phyloP scores from a whole-genome alignment of 768 basidiomycete species.

The Leccinum incarnatum region DNA sequence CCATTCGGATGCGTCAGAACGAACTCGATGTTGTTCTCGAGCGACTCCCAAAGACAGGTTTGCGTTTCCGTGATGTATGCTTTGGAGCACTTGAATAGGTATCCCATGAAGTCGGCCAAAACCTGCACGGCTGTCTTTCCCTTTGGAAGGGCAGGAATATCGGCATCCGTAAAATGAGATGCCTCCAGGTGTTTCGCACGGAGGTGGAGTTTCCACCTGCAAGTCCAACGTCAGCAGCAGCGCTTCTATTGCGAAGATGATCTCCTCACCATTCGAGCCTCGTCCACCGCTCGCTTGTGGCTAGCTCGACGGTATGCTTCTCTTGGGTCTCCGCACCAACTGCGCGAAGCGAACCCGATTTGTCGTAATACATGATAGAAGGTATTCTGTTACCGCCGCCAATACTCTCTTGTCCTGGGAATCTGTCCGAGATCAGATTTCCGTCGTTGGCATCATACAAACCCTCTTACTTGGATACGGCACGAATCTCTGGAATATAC shows the following conservation, averaged over 20 bases:
- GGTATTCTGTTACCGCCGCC: constrained; percentile 43
- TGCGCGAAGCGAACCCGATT: constrained; percentile 35
- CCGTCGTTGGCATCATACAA: not conserved
- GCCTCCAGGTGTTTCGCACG: constrained; percentile 27
- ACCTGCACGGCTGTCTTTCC: constrained; percentile 12
- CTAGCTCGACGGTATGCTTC: constrained; percentile 32
- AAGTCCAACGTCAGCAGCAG: not conserved
- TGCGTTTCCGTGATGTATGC: constrained; percentile 46
- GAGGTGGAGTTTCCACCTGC: constrained; percentile 37
- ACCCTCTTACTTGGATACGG: constrained; percentile 20
- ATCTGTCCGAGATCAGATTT: constrained; percentile 11
- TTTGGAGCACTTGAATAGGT: constrained; percentile 41
- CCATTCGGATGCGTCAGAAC: constrained; percentile 61
- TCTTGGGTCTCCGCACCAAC: constrained; percentile 41
- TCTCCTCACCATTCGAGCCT: constrained; percentile 40
- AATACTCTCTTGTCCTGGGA: constrained; percentile 36
- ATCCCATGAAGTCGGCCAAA: constrained; percentile 42
- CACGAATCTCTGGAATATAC: constrained; percentile 21
- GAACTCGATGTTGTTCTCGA: constrained; percentile 44
- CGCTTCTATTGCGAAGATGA: no score
- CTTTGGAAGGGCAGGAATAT: constrained; percentile 12
- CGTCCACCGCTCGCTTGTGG: constrained; percentile 37
- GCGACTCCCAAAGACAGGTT: constrained; percentile 39
- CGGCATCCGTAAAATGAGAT: constrained; percentile 21
- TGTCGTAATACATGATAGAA: constrained; percentile 42